Conservation (phyloP, 305 asterid genomes). For the Fraxinus dipetala region DNA sequence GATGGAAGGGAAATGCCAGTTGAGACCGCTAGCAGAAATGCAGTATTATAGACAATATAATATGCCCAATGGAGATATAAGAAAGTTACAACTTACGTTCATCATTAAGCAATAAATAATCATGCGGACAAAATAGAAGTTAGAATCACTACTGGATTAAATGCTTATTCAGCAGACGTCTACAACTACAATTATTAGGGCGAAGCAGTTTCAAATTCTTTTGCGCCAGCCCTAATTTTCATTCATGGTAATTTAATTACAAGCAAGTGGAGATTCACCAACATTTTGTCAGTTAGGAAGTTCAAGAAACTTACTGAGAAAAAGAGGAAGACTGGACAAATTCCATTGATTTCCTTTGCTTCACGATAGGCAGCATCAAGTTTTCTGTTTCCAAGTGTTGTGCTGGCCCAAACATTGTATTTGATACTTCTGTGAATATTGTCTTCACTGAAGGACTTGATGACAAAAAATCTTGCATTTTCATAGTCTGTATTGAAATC, state of each 20-base stretch:
- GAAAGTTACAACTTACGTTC: background rate
- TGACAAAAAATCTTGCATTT: constrained; percentile 78
- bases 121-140: background rate
- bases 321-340: constrained; percentile 77
- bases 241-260: background rate
- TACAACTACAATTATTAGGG: background rate
- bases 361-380: constrained; percentile 88
- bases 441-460: constrained; percentile 96
- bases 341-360: constrained; percentile 59
- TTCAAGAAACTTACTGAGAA: constrained; percentile 66
- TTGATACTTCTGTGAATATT: constrained; percentile 93
- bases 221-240: background rate
- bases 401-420: constrained; percentile 93
- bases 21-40: background rate
- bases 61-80: background rate
- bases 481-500: constrained; percentile 72
- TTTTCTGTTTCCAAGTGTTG: constrained; percentile 89
- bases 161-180: background rate
- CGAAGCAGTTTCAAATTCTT: background rate
- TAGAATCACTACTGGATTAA: background rate
- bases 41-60: background rate
- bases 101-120: background rate
- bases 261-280: background rate
- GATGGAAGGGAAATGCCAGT: background rate
- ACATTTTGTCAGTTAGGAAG: background rate